Evolutionary conservation across 2,329 filamentous ascomycete genomes (phyloP), one percentile per base, ranked within the genome.

Genomic region (Saccharata proteae): DNA sequence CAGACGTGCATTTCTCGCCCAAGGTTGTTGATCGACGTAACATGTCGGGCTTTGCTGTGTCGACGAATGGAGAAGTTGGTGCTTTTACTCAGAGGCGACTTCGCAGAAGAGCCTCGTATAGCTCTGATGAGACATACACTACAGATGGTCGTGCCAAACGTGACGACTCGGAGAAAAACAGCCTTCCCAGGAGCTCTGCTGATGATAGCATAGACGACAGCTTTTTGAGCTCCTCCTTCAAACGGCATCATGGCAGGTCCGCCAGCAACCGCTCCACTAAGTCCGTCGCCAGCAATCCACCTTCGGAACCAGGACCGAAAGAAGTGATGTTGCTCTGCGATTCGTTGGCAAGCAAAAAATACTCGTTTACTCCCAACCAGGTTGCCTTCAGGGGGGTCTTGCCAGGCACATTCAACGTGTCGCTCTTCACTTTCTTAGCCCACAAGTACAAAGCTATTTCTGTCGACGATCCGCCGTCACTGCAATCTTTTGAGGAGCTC

Each of bases 151-250:
- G 53, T 36, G 62, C 65, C 13, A 56, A 58, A 32, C 51, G 52
- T 27, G 61, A 53, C 37, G 58, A 53, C 38, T 58, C 60, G 14
- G 67, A 68, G 24, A 65, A 61, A 39, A 49, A 52, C 16, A 59
- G 64, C 30, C 44, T 57, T 15, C 61, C 57, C 29, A 57, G 64
- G 22, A 69, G 64, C 44, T 66, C 69, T 16, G 61, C 59, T 19
- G 72, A 77, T 43, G 71, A 74, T 39, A 64, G 62, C 34, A 48
- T 69, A 10, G 69, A 74, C 43, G 69, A 75, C 30, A 61, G 58
- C 21, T 64, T 67, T 33, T 52, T 72, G n/a, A 57, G 59, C 36
- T 59, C 63, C 3, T 61, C 59, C 3, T 49, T 62, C 40, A 64
- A 58, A 35, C 57, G 59, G 34, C 58, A 59, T 18, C 61, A 65